These are phyloP conservation scores for Backusella tarrabulga DNA, from an alignment of 192 early-diverging fungal species.

Conservation along the genomic window DNA sequence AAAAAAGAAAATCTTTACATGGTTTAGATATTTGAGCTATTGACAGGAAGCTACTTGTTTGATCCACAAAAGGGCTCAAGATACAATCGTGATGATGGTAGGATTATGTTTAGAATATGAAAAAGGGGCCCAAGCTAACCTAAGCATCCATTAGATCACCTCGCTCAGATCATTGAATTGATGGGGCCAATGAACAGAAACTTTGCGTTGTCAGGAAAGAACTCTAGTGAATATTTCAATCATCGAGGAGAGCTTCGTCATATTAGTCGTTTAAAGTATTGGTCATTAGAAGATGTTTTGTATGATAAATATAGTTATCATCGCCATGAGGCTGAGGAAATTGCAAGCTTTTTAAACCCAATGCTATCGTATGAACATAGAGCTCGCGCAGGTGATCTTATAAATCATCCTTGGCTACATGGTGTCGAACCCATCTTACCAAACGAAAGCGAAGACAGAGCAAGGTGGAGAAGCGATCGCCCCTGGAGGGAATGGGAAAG, in stretches of 20 bases:
- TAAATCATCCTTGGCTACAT: slow-evolving; percentile 35
- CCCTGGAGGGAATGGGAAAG: slow-evolving; percentile 25
- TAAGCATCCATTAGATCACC: slow-evolving; percentile 66
- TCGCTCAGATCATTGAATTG: slow-evolving; percentile 95
- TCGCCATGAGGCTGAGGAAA: slow-evolving; percentile 64
- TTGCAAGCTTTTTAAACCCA: slow-evolving; percentile 80
- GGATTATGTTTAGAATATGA: slow-evolving; percentile 2
- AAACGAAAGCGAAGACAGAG: neutral
- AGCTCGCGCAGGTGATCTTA: slow-evolving; percentile 29
- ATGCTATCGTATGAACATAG: slow-evolving; percentile 59
- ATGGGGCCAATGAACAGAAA: slow-evolving; percentile 81
- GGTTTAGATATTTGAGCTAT: slow-evolving; percentile 75
- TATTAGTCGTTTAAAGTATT: slow-evolving; percentile 83
- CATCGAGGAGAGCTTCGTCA: slow-evolving; percentile 84
- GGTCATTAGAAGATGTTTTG: slow-evolving; percentile 80
- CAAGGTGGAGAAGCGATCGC: slow-evolving; percentile 12
- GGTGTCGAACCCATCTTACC: slow-evolving; percentile 14
- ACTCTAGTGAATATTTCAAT: slow-evolving; percentile 85
- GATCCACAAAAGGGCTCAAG: slow-evolving; percentile 83
- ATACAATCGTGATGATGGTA: slow-evolving; percentile 91
- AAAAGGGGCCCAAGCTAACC: neutral
- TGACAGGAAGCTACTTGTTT: slow-evolving; percentile 94
- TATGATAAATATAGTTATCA: slow-evolving; percentile 86
- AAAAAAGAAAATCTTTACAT: neutral
- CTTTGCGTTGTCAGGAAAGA: slow-evolving; percentile 82